Percentiles rank a stretch among this genome's conserved stretches.
These are phyloP conservation scores for Debaryomycetaceae sp. DNA, from an alignment of 1,139 yeast genomes.

Conservation along the genomic window DNA sequence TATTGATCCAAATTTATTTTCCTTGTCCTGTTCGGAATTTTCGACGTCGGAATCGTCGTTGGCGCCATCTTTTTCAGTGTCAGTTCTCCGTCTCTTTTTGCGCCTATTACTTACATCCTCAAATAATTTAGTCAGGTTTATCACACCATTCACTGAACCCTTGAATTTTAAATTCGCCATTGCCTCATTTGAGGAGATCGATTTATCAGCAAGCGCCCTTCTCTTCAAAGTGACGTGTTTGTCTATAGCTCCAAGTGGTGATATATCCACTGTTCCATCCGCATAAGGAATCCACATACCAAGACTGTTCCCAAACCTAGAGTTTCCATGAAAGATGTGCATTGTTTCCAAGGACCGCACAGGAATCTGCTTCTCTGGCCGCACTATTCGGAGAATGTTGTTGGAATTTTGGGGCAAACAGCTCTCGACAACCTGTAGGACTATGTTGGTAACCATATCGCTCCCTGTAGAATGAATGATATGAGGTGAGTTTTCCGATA, in stretches of 20 bases:
- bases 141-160: conserved; percentile 39
- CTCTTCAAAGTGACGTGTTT: conserved; percentile 21
- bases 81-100: conserved; percentile 5
- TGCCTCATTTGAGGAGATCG: conserved; percentile 20
- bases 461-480: conserved; percentile 55
- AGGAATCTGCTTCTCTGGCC: conserved; percentile 38
- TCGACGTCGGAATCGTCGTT: conserved; percentile 16
- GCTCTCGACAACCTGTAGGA: conserved; percentile 56
- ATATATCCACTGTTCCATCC: conserved; percentile 56
- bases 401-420: conserved; percentile 42
- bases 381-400: conserved; percentile 23
- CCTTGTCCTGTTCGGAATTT: conserved; percentile 17
- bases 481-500: conserved; percentile 66
- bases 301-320: conserved; percentile 54
- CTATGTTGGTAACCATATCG: conserved; percentile 47
- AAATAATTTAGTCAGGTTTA: conserved; percentile 30
- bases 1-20: conserved; percentile 42
- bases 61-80: conserved; percentile 6
- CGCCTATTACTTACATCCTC: conserved; percentile 24
- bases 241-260: conserved; percentile 50
- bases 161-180: conserved; percentile 55
- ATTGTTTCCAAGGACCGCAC: conserved; percentile 52
- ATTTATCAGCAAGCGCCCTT: conserved; percentile 8
- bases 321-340: conserved; percentile 55
- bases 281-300: conserved; percentile 76